Conservation (phyloP, 768 basidiomycete species). For the Gelatoporia subvermispora region DNA sequence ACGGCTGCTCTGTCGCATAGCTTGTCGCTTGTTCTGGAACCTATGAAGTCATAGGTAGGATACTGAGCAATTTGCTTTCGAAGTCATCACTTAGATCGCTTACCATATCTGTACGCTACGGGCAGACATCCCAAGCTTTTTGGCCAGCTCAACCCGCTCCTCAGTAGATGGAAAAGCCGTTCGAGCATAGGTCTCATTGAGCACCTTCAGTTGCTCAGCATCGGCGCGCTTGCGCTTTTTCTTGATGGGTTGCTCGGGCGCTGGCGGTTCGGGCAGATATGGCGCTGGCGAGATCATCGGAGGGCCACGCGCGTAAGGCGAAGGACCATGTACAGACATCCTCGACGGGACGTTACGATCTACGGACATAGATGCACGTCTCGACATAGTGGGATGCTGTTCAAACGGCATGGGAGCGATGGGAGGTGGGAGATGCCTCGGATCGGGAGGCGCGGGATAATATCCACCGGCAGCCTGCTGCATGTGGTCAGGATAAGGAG, state of each 20-base stretch:
- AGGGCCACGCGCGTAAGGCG: slow-evolving; percentile 47
- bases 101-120: slow-evolving; percentile 87
- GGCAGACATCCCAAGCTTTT: slow-evolving; percentile 75
- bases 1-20: slow-evolving; percentile 73
- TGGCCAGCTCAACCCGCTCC: slow-evolving; percentile 74
- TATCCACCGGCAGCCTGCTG: slow-evolving; percentile 27
- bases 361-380: slow-evolving; percentile 32
- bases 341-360: slow-evolving; percentile 21
- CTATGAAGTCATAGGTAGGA: slow-evolving; percentile 34
- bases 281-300: slow-evolving; percentile 14
- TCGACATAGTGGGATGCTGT: slow-evolving; percentile 16
- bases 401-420: slow-evolving; percentile 13
- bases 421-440: slow-evolving; percentile 24
- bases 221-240: slow-evolving; percentile 87
- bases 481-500: slow-evolving; percentile 36
- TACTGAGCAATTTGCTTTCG: slow-evolving; percentile 15
- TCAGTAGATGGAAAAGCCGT: slow-evolving; percentile 88
- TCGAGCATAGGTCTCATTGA: slow-evolving; percentile 75
- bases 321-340: slow-evolving; percentile 32
- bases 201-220: slow-evolving; percentile 69
- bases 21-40: slow-evolving; percentile 87
- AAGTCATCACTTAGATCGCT: slow-evolving; percentile 18
- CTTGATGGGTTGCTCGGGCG: slow-evolving; percentile 66
- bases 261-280: slow-evolving; percentile 18
- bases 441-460: slow-evolving; percentile 33